phyloP scores from a whole-genome alignment of 2,329 filamentous ascomycete species.

The Cladosporium sp. region DNA sequence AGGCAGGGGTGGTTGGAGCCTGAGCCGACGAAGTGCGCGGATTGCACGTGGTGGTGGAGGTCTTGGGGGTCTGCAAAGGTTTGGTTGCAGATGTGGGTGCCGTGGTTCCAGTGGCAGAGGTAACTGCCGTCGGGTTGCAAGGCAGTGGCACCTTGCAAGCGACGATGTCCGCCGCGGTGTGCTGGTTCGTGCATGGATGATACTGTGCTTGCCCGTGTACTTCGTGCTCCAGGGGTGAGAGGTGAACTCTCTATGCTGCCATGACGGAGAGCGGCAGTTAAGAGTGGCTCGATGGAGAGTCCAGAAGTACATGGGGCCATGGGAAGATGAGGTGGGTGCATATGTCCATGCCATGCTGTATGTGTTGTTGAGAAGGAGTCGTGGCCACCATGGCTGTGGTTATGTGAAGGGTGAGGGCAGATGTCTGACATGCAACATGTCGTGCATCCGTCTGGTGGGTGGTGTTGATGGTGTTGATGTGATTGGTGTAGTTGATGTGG shows the following conservation, averaged over 20 bases:
- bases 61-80: slow-evolving; percentile 49
- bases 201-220: slow-evolving; percentile 17
- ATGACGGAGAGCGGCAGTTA: slow-evolving; percentile 16
- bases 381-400: slow-evolving; percentile 13
- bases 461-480: slow-evolving; percentile 20
- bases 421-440: slow-evolving; percentile 21
- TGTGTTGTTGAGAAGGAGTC: slow-evolving; percentile 4
- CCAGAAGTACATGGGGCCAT: background rate
- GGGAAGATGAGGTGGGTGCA: slow-evolving; percentile 6
- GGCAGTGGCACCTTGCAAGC: slow-evolving; percentile 17
- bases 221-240: slow-evolving; percentile 2
- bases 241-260: slow-evolving; percentile 9
- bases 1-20: slow-evolving; percentile 32
- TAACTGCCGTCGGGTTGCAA: slow-evolving; percentile 15
- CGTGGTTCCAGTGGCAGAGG: slow-evolving; percentile 18
- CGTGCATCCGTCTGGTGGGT: slow-evolving; percentile 16
- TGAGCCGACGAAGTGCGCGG: slow-evolving; percentile 47
- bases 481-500: slow-evolving; percentile 9
- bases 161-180: slow-evolving; percentile 17
- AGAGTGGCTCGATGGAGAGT: slow-evolving; percentile 3
- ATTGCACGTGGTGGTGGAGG: slow-evolving; percentile 58
- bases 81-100: slow-evolving; percentile 22
- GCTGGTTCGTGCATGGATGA: slow-evolving; percentile 13
- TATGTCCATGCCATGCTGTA: slow-evolving; percentile 15
- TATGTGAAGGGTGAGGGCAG: slow-evolving; percentile 19